These are phyloP conservation scores for Lagenaria siceraria DNA, from an alignment of 306 rosid genomes.

Conservation along the genomic window DNA sequence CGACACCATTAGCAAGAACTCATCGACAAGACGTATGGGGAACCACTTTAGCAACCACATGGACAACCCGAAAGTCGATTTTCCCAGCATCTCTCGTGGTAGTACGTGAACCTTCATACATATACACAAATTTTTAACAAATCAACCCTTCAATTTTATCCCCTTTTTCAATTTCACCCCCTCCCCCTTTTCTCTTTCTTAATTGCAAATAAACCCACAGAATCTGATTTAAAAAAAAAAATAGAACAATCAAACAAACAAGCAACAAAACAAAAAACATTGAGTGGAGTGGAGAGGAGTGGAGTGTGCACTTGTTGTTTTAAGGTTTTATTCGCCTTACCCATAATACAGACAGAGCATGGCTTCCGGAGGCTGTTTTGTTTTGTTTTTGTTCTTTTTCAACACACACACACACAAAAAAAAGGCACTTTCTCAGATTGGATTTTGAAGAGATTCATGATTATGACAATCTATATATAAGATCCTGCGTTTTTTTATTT, in stretches of 20 bases:
- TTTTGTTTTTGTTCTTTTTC: constrained; percentile 2
- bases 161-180: neutral
- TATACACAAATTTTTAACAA: neutral
- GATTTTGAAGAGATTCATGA: constrained; percentile 1
- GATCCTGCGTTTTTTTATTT: constrained; percentile 16
- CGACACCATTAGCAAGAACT: constrained; percentile 50
- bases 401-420: too few species aligned
- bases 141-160: neutral
- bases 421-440: neutral
- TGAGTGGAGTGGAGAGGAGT: neutral
- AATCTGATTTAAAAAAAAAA: too few species aligned
- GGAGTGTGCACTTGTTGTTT: constrained; percentile 2
- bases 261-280: neutral
- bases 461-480: constrained; percentile 15
- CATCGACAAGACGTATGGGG: constrained; percentile 65
- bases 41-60: constrained; percentile 96
- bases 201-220: neutral
- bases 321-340: neutral
- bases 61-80: constrained; percentile 99
- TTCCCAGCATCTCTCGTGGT: constrained; percentile 98
- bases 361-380: neutral
- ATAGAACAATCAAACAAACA: neutral
- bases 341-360: neutral
- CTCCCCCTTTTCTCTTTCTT: neutral
- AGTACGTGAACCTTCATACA: constrained; percentile 75